These are phyloP conservation scores for Neurospora tetraspora DNA, from an alignment of 495 filamentous ascomycete species.

Conservation along the genomic window DNA sequence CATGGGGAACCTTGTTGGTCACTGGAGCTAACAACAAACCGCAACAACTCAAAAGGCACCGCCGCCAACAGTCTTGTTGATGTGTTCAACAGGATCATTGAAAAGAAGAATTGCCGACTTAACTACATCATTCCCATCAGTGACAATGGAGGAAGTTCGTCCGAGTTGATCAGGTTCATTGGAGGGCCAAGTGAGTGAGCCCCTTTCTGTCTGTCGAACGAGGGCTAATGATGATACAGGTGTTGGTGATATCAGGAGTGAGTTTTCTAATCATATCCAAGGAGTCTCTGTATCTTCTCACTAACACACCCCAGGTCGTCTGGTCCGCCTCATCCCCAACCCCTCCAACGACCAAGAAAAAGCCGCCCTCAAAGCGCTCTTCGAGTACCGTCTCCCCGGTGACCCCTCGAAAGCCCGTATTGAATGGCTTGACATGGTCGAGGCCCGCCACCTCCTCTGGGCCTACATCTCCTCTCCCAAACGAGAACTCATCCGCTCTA, in stretches of 20 bases:
- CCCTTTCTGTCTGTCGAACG: not conserved
- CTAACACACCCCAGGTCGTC: conserved; percentile 46
- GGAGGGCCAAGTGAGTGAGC: conserved; percentile 56
- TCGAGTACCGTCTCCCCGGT: conserved; percentile 72
- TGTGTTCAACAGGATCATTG: conserved; percentile 68
- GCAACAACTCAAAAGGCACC: conserved; percentile 50
- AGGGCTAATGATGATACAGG: conserved; percentile 29
- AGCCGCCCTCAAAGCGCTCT: conserved; percentile 63
- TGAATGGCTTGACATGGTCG: conserved; percentile 88
- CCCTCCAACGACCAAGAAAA: conserved; percentile 51
- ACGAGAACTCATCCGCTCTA: conserved; percentile 81
- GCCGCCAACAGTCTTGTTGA: conserved; percentile 92
- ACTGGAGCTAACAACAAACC: not conserved
- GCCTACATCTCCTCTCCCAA: conserved; percentile 66
- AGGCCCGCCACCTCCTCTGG: conserved; percentile 70
- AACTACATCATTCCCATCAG: conserved; percentile 88
- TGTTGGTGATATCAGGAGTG: conserved; percentile 86
- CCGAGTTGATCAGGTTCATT: conserved; percentile 84
- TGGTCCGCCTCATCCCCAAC: conserved; percentile 81
- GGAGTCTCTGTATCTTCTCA: no score
- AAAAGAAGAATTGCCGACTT: conserved; percentile 57
- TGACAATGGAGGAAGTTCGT: conserved; percentile 89
- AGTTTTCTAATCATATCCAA: conserved; percentile 14
- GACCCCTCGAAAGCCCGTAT: conserved; percentile 40
- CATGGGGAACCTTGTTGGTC: not conserved